These are phyloP conservation scores for Ustilago nuda DNA, from an alignment of 1,284 basidiomycete species.

Conservation along the genomic window DNA sequence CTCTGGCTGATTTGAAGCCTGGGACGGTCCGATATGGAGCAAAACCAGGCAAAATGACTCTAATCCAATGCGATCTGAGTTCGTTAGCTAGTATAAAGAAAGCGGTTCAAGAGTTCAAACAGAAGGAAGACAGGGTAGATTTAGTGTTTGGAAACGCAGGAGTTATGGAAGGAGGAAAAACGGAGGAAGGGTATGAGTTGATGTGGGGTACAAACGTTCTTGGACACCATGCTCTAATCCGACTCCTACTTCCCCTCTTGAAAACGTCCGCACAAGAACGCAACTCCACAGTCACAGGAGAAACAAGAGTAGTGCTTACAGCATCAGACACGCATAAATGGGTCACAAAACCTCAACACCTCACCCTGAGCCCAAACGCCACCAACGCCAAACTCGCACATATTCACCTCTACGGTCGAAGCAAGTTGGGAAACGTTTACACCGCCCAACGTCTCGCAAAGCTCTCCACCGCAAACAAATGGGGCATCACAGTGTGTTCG, in stretches of 20 bases:
- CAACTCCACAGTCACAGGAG: constrained; percentile 8
- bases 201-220: constrained; percentile 58
- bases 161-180: constrained; percentile 34
- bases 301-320: constrained; percentile 48
- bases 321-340: constrained; percentile 44
- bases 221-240: constrained; percentile 53
- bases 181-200: constrained; percentile 54
- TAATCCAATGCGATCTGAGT: constrained; percentile 51
- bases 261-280: constrained; percentile 1
- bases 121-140: constrained; percentile 42
- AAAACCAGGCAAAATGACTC: constrained; percentile 26
- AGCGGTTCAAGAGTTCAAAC: constrained; percentile 33
- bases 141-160: constrained; percentile 57
- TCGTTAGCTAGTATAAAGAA: constrained; percentile 37
- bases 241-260: constrained; percentile 45
- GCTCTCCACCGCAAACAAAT: constrained; percentile 11
- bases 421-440: constrained; percentile 53
- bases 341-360: constrained; percentile 19
- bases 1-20: not conserved
- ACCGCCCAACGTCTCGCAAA: constrained; percentile 28
- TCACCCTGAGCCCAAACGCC: constrained; percentile 16
- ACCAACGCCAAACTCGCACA: constrained; percentile 10
- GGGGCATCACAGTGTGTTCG: constrained; percentile 43
- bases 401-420: constrained; percentile 47
- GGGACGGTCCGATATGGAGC: constrained; percentile 5